Evolutionary conservation across 2,329 filamentous ascomycete genomes (phyloP), one percentile per base, ranked within the genome.

Genomic region (Sporothrix sp.): DNA sequence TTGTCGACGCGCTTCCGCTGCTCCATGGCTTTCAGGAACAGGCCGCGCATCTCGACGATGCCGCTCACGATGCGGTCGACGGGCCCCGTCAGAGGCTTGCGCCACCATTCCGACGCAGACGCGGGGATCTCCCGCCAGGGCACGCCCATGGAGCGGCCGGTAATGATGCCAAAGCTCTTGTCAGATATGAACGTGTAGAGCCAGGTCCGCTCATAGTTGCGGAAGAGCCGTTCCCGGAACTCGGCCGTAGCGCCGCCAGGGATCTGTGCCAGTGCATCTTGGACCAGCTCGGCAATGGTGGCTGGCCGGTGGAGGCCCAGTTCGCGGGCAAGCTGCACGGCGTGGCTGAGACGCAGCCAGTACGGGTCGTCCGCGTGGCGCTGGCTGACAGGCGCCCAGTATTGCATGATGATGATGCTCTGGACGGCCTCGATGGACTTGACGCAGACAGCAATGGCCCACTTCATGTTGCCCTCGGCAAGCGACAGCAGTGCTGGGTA

Each of bases 291-390:
- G 23, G 37, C 44, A 13, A 61, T 56, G n/a, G 46, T 45, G 3
- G 52, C 50, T 2, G 55, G 56, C 1, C 53, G 52, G 49, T 59
- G 45, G 28, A 60, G 59, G 11, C 58, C 57, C 3, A 61, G 52
- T 18, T 61, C 59, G 16, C 57, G 52, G 10, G 55, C 58, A 6
- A 61, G 52, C 43, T 59, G 58, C 1, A 57, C 56, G 10, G 59
- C 59, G 42, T 61, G 58, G 30, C 58, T 58, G 5, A 61, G 48
- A 7, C 57, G 58, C 10, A 61, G 52, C 59, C 59, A 61, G 48
- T 57, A 59, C 2, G 58, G 57, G 20, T 61, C 59, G 42, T 59
- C 58, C 1, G 54, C 50, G 36, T 57, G 58, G 9, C 43, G 50
- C 35, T 54, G 50, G 44, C 54, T 51, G 18, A 56, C 30, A 3